phyloP scores from a whole-genome alignment of 163 green algal species.

The Scenedesmus sp. region DNA sequence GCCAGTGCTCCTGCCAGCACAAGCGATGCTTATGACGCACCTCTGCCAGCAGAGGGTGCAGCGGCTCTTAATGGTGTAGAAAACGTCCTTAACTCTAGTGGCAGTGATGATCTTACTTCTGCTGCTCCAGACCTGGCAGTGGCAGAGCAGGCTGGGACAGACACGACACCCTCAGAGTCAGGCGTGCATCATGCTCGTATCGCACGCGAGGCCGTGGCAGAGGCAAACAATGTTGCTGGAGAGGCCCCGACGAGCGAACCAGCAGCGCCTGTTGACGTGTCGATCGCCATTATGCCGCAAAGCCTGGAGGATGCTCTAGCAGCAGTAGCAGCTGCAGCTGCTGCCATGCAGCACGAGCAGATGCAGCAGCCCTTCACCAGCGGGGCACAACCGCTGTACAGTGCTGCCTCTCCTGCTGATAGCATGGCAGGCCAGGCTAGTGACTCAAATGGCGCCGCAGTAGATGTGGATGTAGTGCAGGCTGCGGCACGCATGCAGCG shows the following conservation, averaged over 20 bases:
- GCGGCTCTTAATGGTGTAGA: neutral
- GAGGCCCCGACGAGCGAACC: neutral
- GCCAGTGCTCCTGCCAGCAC: neutral
- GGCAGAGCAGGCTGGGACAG: neutral
- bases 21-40: neutral
- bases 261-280: neutral
- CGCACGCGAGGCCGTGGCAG: neutral
- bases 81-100: neutral
- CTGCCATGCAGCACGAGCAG: neutral
- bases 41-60: neutral
- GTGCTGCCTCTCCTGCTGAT: neutral
- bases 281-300: neutral
- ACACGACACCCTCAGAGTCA: neutral
- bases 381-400: neutral
- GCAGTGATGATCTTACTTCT: slow-evolving; percentile 7
- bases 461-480: neutral
- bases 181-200: neutral
- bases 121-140: neutral
- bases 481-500: neutral
- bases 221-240: slow-evolving; percentile 6
- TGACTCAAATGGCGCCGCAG: neutral
- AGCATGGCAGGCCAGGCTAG: slow-evolving; percentile 3
- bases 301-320: neutral
- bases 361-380: neutral
- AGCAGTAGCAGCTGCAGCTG: slow-evolving; percentile 9